Base-by-base conservation (phyloP, 768 basidiomycete genomes). In the Macrolepiota dolichaula region DNA sequence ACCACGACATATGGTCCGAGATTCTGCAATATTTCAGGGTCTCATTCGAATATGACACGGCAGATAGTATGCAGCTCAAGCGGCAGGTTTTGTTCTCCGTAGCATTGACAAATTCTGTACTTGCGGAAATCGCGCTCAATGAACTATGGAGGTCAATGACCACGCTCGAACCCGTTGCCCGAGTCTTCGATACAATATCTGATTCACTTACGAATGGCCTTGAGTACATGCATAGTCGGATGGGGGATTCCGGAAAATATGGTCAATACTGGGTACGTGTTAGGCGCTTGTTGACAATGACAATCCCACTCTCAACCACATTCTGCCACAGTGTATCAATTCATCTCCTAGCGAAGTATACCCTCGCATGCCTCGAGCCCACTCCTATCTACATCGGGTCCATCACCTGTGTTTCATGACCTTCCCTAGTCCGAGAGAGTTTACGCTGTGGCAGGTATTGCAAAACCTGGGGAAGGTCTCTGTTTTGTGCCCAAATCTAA, bases 131-230 rank as follows among this genome's bases (percentile, higher is more conserved):
- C 11, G 52, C 27, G 24, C 52, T 54, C 2, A 51, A 53, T n/a
- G 51, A 27, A 2, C 38, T 60, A 12, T 60, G 59, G 59, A 38
- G 19, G 42, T 44, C 32, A 7, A 36, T 60, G 59, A 49, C n/a
- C 2, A 46, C 44, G 5, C 52, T 60, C 3, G 13, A 58, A n/a
- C 57, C 57, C 19, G 49, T 51, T 37, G 55, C 22, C 12, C 17
- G 13, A 35, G 52, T 36, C 32, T 35, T 53, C 29, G 11, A 53
- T 12, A 12, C n/a, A 3, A 3, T 12, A n/a, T 11, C 40, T 13
- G 4, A 10, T 12, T 12, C 13, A 7, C 22, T 22, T 4, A 49
- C n/a, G 25, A 7, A n/a, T 27, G 47, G 47, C 47, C 17, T 46
- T 22, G 17, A 24, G 17, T 46, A 46, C 17, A 12, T n/a, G 4